A percentile compares a stretch with the other conserved stretches of the same genome.
Conservation (phyloP, 2,329 filamentous ascomycete species). For the Talaromyces albobiverticillius region DNA sequence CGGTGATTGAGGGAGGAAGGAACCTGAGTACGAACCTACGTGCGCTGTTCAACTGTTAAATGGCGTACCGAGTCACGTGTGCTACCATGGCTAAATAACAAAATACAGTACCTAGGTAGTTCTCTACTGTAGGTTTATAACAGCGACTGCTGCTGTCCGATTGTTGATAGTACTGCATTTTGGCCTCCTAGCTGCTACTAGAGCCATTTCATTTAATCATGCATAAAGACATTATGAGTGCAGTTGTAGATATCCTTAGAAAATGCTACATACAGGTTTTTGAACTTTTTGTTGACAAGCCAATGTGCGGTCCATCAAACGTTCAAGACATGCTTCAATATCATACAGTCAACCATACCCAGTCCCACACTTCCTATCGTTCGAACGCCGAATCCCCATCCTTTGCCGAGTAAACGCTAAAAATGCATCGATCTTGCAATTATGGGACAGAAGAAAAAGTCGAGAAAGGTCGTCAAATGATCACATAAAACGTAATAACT, state of each 20-base stretch:
- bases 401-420: constrained; percentile 3
- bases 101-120: not conserved
- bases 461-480: constrained; percentile 1
- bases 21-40: too few species aligned
- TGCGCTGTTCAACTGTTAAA: too few species aligned
- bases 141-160: not conserved
- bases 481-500: not conserved
- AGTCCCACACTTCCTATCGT: not conserved
- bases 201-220: too few species aligned
- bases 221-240: not conserved
- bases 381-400: not conserved
- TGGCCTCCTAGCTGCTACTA: not conserved
- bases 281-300: too few species aligned
- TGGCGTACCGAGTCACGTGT: not conserved
- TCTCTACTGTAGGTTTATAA: not conserved
- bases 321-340: not conserved
- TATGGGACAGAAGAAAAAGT: not conserved
- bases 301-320: too few species aligned
- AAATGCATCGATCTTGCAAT: not conserved
- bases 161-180: not conserved
- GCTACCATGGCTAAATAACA: not conserved
- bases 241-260: not conserved
- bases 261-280: too few species aligned
- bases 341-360: not conserved
- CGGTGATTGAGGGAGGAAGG: too few species aligned